Base-by-base conservation (phyloP, 2,329 filamentous ascomycete species). In the Hirsutella rhossiliensis region DNA sequence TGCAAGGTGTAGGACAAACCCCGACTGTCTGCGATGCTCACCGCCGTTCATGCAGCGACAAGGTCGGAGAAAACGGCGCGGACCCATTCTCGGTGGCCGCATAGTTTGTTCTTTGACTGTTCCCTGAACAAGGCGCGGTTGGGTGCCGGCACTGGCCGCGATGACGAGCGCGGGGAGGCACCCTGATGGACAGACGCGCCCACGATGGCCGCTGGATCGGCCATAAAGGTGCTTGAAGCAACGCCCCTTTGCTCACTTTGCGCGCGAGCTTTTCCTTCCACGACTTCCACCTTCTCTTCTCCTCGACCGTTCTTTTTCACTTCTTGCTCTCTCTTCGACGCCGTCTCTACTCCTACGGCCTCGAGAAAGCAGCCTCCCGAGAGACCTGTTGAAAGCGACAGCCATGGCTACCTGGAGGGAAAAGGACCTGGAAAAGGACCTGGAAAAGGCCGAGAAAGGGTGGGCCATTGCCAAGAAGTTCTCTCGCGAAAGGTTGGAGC, bases 401-500 rank as follows among this genome's bases (percentile, higher is more conserved):
- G 17, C 40, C 29, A 58, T 59, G 53, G 44, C 45, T 15, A 54
- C 52, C 20, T 48, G 47, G 19, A 48, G 53, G 15, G 56, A 63
- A 29, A 47, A 50, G 40, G 59, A 64, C 18, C 49, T 53, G 15
- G 56, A 63, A 29, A 47, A 50, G 40, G 59, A 64, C 18, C 43
- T 66, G 12, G 54, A 59, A 2, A 58, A 60, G 38, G 62, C 64
- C 17, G 51, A 56, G 43, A 64, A 62, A 45, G 62, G 58, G 23
- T 66, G 63, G 63, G 52, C 56, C 1, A 56, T 60, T n/a, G 63
- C 63, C 31, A 62, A 60, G 61, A 37, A 44, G 3, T 64, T 56
- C 42, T 65, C 63, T 17, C 57, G 59, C 28, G 54, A 62, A 38
- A 53, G 63, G 11, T 44, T 66, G 11, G 50, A 56, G 38, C 52